Evolutionary conservation across 352 stramenopile species (phyloP).

Genomic region (Globisporangium camurandrum): DNA sequence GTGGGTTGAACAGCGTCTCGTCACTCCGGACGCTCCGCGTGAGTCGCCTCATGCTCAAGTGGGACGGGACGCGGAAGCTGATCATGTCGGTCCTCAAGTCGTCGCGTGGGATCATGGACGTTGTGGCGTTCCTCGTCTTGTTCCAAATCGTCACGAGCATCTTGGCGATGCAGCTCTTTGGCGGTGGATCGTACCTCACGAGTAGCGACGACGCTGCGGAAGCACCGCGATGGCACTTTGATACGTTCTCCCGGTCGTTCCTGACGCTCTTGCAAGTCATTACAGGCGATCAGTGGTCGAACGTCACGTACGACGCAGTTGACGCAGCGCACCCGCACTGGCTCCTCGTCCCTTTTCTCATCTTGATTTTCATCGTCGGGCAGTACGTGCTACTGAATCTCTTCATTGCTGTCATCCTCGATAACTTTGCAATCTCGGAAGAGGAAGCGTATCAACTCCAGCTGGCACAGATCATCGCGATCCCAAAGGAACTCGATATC

Average conservation of each 20-base stretch:
- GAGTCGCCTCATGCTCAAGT: constrained; percentile 72
- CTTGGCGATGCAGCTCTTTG: constrained; percentile 74
- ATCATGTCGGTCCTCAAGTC: constrained; percentile 76
- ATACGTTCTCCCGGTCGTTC: constrained; percentile 62
- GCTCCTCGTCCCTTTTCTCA: constrained; percentile 69
- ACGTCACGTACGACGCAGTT: constrained; percentile 64
- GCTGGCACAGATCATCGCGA: constrained; percentile 74
- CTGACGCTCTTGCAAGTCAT: constrained; percentile 75
- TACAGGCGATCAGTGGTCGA: constrained; percentile 73
- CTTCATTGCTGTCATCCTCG: constrained; percentile 79
- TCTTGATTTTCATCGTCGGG: constrained; percentile 66
- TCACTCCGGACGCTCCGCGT: constrained; percentile 68
- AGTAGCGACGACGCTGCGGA: constrained; percentile 32
- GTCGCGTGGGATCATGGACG: constrained; percentile 66
- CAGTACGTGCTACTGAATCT: constrained; percentile 79
- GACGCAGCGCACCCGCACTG: constrained; percentile 55
- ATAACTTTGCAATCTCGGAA: constrained; percentile 77
- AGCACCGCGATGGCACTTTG: constrained; percentile 73
- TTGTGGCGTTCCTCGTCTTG: constrained; percentile 65
- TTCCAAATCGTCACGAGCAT: constrained; percentile 76
- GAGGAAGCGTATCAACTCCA: constrained; percentile 81
- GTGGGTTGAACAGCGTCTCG: constrained; percentile 53
- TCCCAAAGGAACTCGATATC: constrained; percentile 75
- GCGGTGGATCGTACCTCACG: constrained; percentile 35
- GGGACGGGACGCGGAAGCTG: constrained; percentile 66